phyloP scores from a whole-genome alignment of 2,329 filamentous ascomycete species.

The Raffaelea ambrosiae region DNA sequence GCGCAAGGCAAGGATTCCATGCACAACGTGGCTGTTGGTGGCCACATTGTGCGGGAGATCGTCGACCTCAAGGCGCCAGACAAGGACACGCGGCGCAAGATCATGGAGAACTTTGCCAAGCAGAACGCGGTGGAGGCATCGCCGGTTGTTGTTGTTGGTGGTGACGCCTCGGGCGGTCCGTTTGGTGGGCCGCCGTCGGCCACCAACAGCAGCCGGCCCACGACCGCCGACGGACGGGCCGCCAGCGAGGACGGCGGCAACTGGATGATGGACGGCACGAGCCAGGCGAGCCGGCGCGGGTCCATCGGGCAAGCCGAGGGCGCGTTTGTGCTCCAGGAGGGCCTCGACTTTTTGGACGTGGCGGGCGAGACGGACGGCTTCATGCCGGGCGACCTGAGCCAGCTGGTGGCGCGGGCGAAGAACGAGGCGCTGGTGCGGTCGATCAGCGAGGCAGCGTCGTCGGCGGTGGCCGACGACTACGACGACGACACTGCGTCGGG shows the following conservation, averaged over 20 bases:
- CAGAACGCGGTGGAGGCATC: conserved; percentile 33
- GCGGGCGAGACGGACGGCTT: conserved; percentile 94
- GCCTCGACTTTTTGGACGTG: conserved; percentile 85
- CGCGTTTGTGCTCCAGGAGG: conserved; percentile 64
- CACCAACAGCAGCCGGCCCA: conserved; percentile 38
- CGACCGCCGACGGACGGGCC: conserved; percentile 45
- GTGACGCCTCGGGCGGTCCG: too few relatives aligned
- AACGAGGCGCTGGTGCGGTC: conserved; percentile 89
- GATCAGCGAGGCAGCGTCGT: conserved; percentile 43
- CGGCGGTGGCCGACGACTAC: conserved; percentile 19
- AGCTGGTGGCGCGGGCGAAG: conserved; percentile 78
- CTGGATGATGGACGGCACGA: conserved; percentile 75
- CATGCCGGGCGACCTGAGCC: conserved; percentile 87
- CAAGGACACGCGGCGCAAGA: conserved; percentile 76
- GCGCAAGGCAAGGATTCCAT: conserved; percentile 88
- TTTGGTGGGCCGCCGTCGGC: neutral
- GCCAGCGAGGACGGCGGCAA: conserved; percentile 44
- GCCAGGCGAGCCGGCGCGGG: conserved; percentile 39
- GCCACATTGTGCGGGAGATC: conserved; percentile 88
- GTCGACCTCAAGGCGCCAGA: conserved; percentile 82
- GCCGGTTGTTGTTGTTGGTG: too few relatives aligned
- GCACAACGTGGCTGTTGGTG: conserved; percentile 82
- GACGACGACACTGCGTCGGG: conserved; percentile 31
- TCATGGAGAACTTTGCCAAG: conserved; percentile 71
- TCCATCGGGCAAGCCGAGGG: conserved; percentile 23